Evolutionary conservation across 768 basidiomycete species (phyloP).

Genomic region (Amanita subjunquillea): DNA sequence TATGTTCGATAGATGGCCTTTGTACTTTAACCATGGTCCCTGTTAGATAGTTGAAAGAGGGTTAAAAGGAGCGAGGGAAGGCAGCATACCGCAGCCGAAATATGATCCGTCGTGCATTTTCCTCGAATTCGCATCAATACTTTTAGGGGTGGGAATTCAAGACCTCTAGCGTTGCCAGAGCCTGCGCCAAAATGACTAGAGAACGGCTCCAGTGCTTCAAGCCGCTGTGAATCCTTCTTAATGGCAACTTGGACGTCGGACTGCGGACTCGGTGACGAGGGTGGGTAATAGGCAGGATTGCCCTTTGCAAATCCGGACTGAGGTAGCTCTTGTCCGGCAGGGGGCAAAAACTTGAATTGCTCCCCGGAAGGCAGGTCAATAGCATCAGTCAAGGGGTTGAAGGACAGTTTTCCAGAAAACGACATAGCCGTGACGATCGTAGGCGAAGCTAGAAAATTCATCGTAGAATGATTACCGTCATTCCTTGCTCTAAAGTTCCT

Average conservation of each 20-base stretch:
- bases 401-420: slow-evolving; percentile 86
- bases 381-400: slow-evolving; percentile 85
- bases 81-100: slow-evolving; percentile 77
- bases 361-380: slow-evolving; percentile 58
- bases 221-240: slow-evolving; percentile 64
- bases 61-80: not conserved
- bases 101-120: slow-evolving; percentile 99
- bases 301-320: slow-evolving; percentile 72
- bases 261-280: slow-evolving; percentile 60
- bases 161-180: slow-evolving; percentile 32
- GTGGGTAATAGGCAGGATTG: slow-evolving; percentile 66
- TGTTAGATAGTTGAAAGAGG: slow-evolving; percentile 7
- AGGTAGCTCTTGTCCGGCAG: slow-evolving; percentile 79
- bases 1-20: slow-evolving; percentile 93
- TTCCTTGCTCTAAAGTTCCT: slow-evolving; percentile 86
- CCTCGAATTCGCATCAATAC: slow-evolving; percentile 88
- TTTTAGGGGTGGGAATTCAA: slow-evolving; percentile 75
- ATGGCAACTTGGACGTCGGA: slow-evolving; percentile 75
- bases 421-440: slow-evolving; percentile 97
- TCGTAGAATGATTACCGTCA: slow-evolving; percentile 87
- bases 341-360: slow-evolving; percentile 77
- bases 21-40: slow-evolving; percentile 99
- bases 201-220: slow-evolving; percentile 86
- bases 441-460: slow-evolving; percentile 98
- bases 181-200: slow-evolving; percentile 54